Conservation (phyloP, 805 yeast genomes). For the Starmera amethionina region DNA sequence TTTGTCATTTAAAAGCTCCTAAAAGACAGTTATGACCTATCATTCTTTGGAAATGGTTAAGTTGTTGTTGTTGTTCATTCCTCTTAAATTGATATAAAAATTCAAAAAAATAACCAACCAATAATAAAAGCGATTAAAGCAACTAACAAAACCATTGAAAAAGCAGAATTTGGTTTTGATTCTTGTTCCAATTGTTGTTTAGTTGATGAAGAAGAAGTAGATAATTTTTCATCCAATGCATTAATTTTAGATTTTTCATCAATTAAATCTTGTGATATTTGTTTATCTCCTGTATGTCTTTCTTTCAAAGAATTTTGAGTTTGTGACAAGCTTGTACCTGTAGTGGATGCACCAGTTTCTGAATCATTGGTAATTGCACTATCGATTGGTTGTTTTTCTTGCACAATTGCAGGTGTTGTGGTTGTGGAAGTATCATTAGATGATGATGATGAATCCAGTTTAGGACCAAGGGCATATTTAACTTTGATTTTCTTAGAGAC, state of each 20-base stretch:
- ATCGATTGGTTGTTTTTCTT: slow-evolving; percentile 2
- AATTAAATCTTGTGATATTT: slow-evolving; percentile 21
- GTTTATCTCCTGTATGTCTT: slow-evolving; percentile 1
- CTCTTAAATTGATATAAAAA: background rate
- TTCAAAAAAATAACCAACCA: slow-evolving; percentile 63
- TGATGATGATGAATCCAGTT: background rate
- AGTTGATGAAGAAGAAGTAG: slow-evolving; percentile 11
- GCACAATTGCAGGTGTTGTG: background rate
- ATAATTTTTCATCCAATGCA: slow-evolving; percentile 32
- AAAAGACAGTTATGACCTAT: background rate
- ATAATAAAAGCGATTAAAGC: slow-evolving; percentile 46
- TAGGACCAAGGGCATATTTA: slow-evolving; percentile 29
- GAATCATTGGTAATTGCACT: slow-evolving; percentile 7
- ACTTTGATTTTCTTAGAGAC: slow-evolving; percentile 62
- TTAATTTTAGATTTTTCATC: slow-evolving; percentile 33
- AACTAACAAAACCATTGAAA: slow-evolving; percentile 41
- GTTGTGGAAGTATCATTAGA: background rate
- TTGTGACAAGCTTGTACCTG: slow-evolving; percentile 8
- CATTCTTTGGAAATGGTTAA: background rate
- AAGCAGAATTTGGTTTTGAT: slow-evolving; percentile 43
- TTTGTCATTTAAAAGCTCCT: too few relatives aligned
- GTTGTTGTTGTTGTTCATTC: background rate
- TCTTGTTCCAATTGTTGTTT: background rate
- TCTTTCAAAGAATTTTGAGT: slow-evolving; percentile 10
- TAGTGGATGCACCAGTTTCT: slow-evolving; percentile 11